These are phyloP conservation scores for Chloranthus sessilifolius DNA, from an alignment of 164 flowering plant genomes.

Conservation along the genomic window DNA sequence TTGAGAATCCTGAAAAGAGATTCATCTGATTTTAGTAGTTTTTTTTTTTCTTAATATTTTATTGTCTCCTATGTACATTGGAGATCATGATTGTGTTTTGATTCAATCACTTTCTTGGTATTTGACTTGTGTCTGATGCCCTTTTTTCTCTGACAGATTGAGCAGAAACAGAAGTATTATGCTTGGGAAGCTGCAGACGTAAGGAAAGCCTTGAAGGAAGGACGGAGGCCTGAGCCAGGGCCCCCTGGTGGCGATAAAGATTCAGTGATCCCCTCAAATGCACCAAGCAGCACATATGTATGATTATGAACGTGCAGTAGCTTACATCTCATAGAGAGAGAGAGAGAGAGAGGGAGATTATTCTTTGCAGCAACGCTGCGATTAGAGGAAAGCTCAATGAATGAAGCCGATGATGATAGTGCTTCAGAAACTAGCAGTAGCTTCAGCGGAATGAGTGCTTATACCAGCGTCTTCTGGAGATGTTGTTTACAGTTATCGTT, in stretches of 20 bases:
- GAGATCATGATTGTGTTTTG: too few species aligned
- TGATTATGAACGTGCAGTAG: conserved; percentile 48
- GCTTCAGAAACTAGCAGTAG: conserved; percentile 89
- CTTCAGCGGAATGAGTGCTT: conserved; percentile 98
- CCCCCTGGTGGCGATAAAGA: conserved; percentile 79
- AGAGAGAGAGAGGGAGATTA: too few species aligned
- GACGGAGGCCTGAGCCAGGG: conserved; percentile 86
- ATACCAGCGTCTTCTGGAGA: too few species aligned
- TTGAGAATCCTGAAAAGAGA: too few species aligned
- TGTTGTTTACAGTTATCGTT: too few species aligned
- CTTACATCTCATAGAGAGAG: too few species aligned
- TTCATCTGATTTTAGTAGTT: too few species aligned
- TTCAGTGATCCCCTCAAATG: conserved; percentile 37
- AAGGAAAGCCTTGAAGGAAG: conserved; percentile 95
- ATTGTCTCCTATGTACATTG: too few species aligned
- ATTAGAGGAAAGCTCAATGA: conserved; percentile 50
- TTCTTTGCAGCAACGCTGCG: conserved; percentile 77
- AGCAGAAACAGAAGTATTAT: conserved; percentile 96
- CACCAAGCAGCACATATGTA: conserved; percentile 29
- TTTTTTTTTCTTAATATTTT: too few species aligned
- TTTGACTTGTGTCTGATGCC: too few species aligned
- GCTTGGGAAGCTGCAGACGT: conserved; percentile 99
- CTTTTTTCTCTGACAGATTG: conserved; percentile 48
- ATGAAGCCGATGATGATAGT: conserved; percentile 70
- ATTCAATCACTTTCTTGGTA: too few species aligned